A percentile compares a stretch with the other conserved stretches of the same genome.
These are phyloP conservation scores for Dactylella cylindrospora DNA, from an alignment of 2,329 filamentous ascomycete species.

Conservation along the genomic window DNA sequence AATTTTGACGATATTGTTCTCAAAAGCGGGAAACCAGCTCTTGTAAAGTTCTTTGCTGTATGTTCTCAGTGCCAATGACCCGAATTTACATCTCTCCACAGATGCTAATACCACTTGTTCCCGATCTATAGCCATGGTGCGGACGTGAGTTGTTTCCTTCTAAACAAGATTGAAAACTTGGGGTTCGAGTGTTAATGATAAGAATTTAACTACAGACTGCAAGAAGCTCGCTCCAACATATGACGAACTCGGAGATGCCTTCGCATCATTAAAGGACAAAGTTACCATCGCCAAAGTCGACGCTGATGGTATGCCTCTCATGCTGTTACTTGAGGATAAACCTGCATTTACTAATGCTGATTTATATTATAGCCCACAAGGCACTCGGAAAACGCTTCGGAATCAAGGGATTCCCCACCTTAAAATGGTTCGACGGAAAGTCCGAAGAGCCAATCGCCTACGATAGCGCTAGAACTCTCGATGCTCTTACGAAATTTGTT, in stretches of 20 bases:
- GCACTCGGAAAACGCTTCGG: slow-evolving; percentile 80
- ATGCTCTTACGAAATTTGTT: slow-evolving; percentile 78
- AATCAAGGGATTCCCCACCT: slow-evolving; percentile 90
- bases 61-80: slow-evolving; percentile 13
- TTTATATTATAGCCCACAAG: slow-evolving; percentile 61
- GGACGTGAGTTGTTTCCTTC: slow-evolving; percentile 48
- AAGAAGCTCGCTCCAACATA: slow-evolving; percentile 49
- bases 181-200: not conserved
- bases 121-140: slow-evolving; percentile 50
- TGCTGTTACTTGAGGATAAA: not conserved
- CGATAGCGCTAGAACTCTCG: slow-evolving; percentile 80
- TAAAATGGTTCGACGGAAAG: slow-evolving; percentile 98
- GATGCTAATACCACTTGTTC: slow-evolving; percentile 16
- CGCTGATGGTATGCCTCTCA: slow-evolving; percentile 63
- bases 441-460: slow-evolving; percentile 83
- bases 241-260: slow-evolving; percentile 48
- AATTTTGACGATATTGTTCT: slow-evolving; percentile 93
- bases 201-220: slow-evolving; percentile 45
- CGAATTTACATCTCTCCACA: not conserved
- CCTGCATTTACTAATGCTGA: slow-evolving; percentile 5
- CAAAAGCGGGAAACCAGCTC: slow-evolving; percentile 87
- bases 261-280: slow-evolving; percentile 59
- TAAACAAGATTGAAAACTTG: too few species aligned
- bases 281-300: slow-evolving; percentile 94
- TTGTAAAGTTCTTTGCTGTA: slow-evolving; percentile 92